These are phyloP conservation scores for Citrus hindsii DNA, from an alignment of 345 rosid genomes.

Conservation along the genomic window DNA sequence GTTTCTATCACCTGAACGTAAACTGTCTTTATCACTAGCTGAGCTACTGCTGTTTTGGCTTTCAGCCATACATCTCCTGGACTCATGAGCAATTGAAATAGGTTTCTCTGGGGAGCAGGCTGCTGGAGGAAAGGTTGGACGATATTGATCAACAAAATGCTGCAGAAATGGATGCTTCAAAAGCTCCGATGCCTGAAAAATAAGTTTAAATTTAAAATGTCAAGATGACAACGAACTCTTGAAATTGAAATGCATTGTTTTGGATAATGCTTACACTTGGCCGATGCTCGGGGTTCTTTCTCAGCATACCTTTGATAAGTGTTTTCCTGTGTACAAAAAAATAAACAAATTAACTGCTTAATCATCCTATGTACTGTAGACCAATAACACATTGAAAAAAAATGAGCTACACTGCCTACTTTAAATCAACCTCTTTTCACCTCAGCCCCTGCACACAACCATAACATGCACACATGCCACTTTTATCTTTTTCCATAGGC, in stretches of 20 bases:
- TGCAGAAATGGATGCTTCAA: conserved; percentile 97
- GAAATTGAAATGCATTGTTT: conserved; percentile 14
- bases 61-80: conserved; percentile 71
- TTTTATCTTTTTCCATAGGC: neutral
- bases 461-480: neutral
- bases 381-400: neutral
- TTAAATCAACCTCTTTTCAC: too few relatives aligned
- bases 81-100: conserved; percentile 34
- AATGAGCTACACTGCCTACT: neutral
- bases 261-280: conserved; percentile 65
- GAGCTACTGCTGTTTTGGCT: conserved; percentile 92
- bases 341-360: conserved; percentile 17
- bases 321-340: conserved; percentile 53
- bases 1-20: conserved; percentile 53
- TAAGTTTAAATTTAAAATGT: conserved; percentile 16
- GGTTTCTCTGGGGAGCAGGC: conserved; percentile 54
- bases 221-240: conserved; percentile 14
- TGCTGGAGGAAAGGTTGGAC: conserved; percentile 48
- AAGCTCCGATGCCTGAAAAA: conserved; percentile 79
- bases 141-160: conserved; percentile 77
- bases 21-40: conserved; percentile 71
- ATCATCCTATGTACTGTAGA: neutral
- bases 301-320: conserved; percentile 89
- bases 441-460: too few relatives aligned
- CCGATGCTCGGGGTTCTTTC: conserved; percentile 96